phyloP scores from a whole-genome alignment of 805 yeast genomes.

The Candida quercuum region DNA sequence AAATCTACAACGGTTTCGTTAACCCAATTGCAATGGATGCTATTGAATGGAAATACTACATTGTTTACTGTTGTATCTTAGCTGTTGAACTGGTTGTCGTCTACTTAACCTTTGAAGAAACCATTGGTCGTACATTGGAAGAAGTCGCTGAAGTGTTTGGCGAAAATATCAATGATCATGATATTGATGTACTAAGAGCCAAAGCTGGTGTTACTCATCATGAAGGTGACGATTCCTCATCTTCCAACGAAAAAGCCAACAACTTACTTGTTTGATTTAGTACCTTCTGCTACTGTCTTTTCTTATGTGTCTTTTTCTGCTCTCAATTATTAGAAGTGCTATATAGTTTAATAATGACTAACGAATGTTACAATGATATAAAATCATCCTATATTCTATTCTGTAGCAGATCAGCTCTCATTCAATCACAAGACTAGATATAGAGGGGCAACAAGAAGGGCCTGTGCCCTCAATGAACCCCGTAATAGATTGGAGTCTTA shows the following conservation, averaged over 20 bases:
- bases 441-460: too few species aligned
- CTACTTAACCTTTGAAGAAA: conserved; percentile 26
- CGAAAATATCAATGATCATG: conserved; percentile 10
- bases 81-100: conserved; percentile 25
- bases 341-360: too few species aligned
- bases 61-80: conserved; percentile 27
- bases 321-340: too few species aligned
- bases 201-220: conserved; percentile 1
- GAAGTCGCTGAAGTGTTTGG: conserved; percentile 29
- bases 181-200: not conserved
- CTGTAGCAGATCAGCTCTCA: too few species aligned
- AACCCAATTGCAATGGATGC: conserved; percentile 32
- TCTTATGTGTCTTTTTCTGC: too few species aligned
- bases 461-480: too few species aligned
- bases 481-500: too few species aligned
- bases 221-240: not conserved
- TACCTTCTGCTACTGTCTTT: too few species aligned
- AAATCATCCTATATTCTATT: too few species aligned
- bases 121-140: conserved; percentile 30
- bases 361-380: too few species aligned
- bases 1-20: conserved; percentile 27
- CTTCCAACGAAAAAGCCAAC: not conserved
- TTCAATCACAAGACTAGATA: too few species aligned
- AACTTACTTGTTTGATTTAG: not conserved
- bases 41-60: conserved; percentile 30